Percentiles rank a stretch among this genome's conserved stretches.
These are phyloP conservation scores for Penicillium olsonii DNA, from an alignment of 2,329 filamentous ascomycete genomes.

Conservation along the genomic window DNA sequence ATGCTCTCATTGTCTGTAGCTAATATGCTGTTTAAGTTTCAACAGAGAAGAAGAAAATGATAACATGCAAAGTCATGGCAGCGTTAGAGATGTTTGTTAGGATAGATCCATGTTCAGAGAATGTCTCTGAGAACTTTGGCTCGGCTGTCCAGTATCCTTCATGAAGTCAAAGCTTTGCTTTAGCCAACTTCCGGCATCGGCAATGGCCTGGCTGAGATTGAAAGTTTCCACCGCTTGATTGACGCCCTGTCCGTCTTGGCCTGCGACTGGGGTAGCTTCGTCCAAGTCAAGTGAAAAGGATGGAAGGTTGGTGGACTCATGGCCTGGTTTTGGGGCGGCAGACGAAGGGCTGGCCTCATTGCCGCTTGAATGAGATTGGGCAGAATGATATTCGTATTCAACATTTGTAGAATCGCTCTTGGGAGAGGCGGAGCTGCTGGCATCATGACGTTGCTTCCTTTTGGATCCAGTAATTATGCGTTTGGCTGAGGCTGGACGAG, in stretches of 20 bases:
- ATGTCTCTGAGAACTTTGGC: conserved; percentile 8
- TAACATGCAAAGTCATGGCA: not conserved
- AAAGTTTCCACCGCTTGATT: conserved; percentile 38
- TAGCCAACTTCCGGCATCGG: conserved; percentile 49
- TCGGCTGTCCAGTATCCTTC: conserved; percentile 30
- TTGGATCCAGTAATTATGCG: not conserved
- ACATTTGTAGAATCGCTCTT: not conserved
- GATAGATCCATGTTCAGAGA: conserved; percentile 20
- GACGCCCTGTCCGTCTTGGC: conserved; percentile 38
- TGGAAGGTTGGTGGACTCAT: conserved; percentile 11
- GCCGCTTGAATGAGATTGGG: conserved; percentile 3
- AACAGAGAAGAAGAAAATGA: not conserved
- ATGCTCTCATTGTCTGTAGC: not conserved
- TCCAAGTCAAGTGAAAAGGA: conserved; percentile 35
- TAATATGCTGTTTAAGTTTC: not conserved
- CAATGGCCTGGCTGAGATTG: conserved; percentile 47
- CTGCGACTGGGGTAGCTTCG: conserved; percentile 34
- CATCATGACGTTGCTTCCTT: not conserved
- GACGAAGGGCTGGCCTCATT: not conserved
- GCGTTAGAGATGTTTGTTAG: not conserved
- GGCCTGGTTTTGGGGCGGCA: not conserved
- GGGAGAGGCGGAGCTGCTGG: not conserved
- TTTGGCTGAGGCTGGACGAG: conserved; percentile 5
- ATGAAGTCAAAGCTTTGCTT: conserved; percentile 46
- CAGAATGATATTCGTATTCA: conserved; percentile 10